Evolutionary conservation across 257 asterid species (phyloP).

Genomic region (Scutellaria barbata): DNA sequence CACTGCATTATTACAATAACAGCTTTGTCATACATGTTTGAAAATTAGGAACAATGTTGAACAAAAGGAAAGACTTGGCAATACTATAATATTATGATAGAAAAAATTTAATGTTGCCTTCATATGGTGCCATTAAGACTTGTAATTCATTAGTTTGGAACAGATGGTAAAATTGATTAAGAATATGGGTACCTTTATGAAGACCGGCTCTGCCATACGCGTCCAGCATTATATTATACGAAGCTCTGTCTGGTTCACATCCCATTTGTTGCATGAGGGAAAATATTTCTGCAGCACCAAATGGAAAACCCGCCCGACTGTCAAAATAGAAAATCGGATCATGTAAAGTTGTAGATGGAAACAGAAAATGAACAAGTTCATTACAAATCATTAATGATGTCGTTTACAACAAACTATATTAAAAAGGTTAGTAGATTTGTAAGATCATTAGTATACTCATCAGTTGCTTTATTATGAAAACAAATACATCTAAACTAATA

Average conservation of each 20-base stretch:
- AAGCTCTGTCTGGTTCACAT: constrained; percentile 83
- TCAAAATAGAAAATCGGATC: constrained; percentile 11
- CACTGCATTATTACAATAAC: background rate
- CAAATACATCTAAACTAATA: background rate
- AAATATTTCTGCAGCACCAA: constrained; percentile 84
- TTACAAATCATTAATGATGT: background rate
- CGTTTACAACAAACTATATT: background rate
- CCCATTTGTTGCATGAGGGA: constrained; percentile 90
- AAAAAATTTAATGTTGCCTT: background rate
- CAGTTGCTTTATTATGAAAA: too few species aligned
- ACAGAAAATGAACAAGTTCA: background rate
- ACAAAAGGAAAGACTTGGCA: background rate
- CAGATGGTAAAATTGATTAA: background rate
- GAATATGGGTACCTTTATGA: constrained; percentile 53
- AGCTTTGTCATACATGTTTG: background rate
- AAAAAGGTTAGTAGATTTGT: too few species aligned
- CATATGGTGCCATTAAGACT: background rate
- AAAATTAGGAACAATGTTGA: background rate
- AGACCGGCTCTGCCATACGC: constrained; percentile 92
- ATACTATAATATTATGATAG: too few species aligned
- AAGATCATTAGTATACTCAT: too few species aligned
- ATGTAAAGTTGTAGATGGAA: background rate
- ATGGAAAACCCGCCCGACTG: constrained; percentile 88
- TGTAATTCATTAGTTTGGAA: background rate
- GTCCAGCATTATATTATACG: constrained; percentile 84